Percentiles rank a stretch among this genome's conserved stretches.
These are phyloP conservation scores for Nitzschia putrida DNA, from an alignment of 108 stramenopile genomes.

Conservation along the genomic window DNA sequence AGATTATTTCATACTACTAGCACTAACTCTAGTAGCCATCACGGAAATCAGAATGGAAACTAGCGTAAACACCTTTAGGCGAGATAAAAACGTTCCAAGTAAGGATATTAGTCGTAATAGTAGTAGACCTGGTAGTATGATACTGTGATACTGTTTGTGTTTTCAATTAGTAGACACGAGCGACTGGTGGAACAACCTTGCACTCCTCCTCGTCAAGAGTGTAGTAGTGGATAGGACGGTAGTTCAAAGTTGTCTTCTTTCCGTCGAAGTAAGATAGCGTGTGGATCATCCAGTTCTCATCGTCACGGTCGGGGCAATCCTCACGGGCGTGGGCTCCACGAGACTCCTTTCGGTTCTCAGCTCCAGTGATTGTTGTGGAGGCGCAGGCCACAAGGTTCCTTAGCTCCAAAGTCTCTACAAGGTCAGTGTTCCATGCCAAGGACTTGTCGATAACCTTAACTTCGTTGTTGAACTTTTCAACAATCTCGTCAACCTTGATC, in stretches of 20 bases:
- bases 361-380: constrained; percentile 96
- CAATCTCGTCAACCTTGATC: constrained; percentile 87
- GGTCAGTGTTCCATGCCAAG: constrained; percentile 98
- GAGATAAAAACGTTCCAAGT: no score
- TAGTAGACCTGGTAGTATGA: no score
- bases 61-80: no score
- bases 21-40: no score
- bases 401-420: constrained; percentile 95
- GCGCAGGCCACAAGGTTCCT: constrained; percentile 92
- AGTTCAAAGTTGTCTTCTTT: constrained; percentile 86
- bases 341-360: constrained; percentile 94
- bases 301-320: constrained; percentile 93
- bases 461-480: constrained; percentile 77
- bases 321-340: constrained; percentile 99
- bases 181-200: constrained; percentile 89
- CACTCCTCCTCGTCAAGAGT: constrained; percentile 96
- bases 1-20: no score
- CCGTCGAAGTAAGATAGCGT: constrained; percentile 93
- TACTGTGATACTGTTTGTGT: no score
- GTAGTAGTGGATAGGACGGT: constrained; percentile 93
- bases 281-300: constrained; percentile 99
- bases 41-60: no score
- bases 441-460: constrained; percentile 91
- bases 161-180: constrained; percentile 99
- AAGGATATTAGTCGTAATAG: no score